A percentile compares a stretch with the other conserved stretches of the same genome.
Evolutionary conservation across 495 filamentous ascomycete species (phyloP).

Genomic region (Hypomontagnella submonticulosa): DNA sequence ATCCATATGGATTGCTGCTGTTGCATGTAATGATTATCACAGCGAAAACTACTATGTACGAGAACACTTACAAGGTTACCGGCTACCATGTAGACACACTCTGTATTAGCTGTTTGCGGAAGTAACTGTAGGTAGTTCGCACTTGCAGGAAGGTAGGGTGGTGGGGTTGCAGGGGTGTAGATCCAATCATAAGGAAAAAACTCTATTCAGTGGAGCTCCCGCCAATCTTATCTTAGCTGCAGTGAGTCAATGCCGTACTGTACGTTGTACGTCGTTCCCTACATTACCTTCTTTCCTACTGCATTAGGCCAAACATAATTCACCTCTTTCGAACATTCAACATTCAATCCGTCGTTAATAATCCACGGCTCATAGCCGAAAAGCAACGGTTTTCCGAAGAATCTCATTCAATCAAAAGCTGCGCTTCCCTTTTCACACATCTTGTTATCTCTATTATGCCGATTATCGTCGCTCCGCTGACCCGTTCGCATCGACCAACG

Average conservation of each 20-base stretch:
- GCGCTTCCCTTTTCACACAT: background rate
- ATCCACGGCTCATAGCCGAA: background rate
- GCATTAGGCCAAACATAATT: conserved; percentile 3
- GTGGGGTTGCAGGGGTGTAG: conserved; percentile 15
- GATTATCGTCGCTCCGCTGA: background rate
- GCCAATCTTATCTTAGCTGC: conserved; percentile 26
- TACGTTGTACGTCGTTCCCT: conserved; percentile 11
- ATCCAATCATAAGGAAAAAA: conserved; percentile 34
- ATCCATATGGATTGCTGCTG: too few relatives aligned
- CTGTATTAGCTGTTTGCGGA: conserved; percentile 23
- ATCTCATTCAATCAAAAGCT: background rate
- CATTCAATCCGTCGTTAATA: background rate
- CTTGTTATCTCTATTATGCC: conserved; percentile 7
- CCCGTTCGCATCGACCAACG: conserved; percentile 11
- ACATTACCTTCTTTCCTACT: conserved; percentile 10
- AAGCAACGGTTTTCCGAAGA: background rate
- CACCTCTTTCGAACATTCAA: background rate
- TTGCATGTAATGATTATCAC: too few relatives aligned
- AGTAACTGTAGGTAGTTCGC: background rate
- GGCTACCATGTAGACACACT: background rate
- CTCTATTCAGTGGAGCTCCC: conserved; percentile 32
- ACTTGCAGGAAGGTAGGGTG: conserved; percentile 1
- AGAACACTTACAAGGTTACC: too few relatives aligned
- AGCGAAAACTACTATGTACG: too few relatives aligned
- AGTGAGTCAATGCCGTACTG: conserved; percentile 36